Evolutionary conservation across 1,284 basidiomycete species (phyloP).

Genomic region (Ceratobasidium sp.): DNA sequence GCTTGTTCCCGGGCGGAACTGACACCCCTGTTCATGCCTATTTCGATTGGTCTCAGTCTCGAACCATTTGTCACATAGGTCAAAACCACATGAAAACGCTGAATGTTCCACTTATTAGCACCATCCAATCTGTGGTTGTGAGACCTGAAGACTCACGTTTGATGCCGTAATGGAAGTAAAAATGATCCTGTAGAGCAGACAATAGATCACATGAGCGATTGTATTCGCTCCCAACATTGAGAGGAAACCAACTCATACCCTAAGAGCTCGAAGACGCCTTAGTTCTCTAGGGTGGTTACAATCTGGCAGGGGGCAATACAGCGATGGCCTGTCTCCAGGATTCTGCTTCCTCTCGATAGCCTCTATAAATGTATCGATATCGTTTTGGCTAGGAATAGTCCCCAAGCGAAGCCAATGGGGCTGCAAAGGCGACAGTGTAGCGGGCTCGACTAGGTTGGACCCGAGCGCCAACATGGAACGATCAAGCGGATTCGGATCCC

Average conservation of each 20-base stretch:
- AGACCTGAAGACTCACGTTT: neutral
- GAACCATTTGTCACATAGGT: neutral
- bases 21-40: neutral
- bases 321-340: neutral
- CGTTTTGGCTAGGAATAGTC: neutral
- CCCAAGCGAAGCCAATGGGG: neutral
- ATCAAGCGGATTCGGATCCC: too few species aligned
- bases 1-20: too few species aligned
- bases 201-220: too few species aligned
- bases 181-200: conserved; percentile 26
- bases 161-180: conserved; percentile 15
- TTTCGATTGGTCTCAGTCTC: neutral
- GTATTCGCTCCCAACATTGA: too few species aligned
- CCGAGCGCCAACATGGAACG: too few species aligned
- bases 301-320: conserved; percentile 1
- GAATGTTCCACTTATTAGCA: neutral
- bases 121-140: neutral
- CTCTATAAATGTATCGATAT: neutral
- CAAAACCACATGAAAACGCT: neutral
- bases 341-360: neutral
- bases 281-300: conserved; percentile 10
- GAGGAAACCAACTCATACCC: neutral
- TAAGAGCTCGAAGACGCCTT: conserved; percentile 20
- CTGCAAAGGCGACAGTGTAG: neutral
- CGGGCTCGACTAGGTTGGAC: too few species aligned